Percentiles rank a stretch among this genome's conserved stretches.
These are phyloP conservation scores for Xylaria cubensis DNA, from an alignment of 495 filamentous ascomycete species.

Conservation along the genomic window DNA sequence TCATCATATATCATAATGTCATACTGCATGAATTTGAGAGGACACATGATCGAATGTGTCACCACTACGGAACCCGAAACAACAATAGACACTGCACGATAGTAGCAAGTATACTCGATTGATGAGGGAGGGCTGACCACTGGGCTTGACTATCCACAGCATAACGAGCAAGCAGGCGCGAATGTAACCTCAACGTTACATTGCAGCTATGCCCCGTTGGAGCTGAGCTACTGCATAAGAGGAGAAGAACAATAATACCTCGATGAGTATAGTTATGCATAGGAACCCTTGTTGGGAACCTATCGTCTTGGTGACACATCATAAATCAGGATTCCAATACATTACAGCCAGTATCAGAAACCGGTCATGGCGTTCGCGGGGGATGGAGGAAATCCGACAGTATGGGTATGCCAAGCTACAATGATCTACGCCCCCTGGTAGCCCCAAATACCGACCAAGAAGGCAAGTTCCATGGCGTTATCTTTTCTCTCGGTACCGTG, in stretches of 20 bases:
- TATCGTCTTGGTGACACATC: conserved; percentile 14
- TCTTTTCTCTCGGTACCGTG: background rate
- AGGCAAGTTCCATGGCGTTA: conserved; percentile 4
- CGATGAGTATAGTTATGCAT: conserved; percentile 5
- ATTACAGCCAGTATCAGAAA: conserved; percentile 15
- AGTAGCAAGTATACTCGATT: conserved; percentile 3
- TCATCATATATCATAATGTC: conserved; percentile 20
- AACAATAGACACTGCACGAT: background rate
- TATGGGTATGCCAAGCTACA: conserved; percentile 29
- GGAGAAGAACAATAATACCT: conserved; percentile 5
- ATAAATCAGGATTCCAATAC: conserved; percentile 20
- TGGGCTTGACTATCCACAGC: background rate
- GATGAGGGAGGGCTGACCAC: conserved; percentile 14
- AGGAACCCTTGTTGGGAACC: background rate
- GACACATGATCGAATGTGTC: conserved; percentile 25
- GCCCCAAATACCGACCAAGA: conserved; percentile 6
- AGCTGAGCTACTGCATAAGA: conserved; percentile 21
- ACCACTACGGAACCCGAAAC: conserved; percentile 24
- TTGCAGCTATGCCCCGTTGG: conserved; percentile 18
- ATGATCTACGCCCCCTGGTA: conserved; percentile 20
- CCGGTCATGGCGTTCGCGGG: conserved; percentile 10
- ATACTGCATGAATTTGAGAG: conserved; percentile 16
- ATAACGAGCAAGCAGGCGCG: conserved; percentile 23
- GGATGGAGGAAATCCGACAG: conserved; percentile 29
- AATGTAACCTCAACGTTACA: conserved; percentile 26